Evolutionary conservation across 371 early-diverging fungal species (phyloP).

Genomic region (Syncephalis fuscata): DNA sequence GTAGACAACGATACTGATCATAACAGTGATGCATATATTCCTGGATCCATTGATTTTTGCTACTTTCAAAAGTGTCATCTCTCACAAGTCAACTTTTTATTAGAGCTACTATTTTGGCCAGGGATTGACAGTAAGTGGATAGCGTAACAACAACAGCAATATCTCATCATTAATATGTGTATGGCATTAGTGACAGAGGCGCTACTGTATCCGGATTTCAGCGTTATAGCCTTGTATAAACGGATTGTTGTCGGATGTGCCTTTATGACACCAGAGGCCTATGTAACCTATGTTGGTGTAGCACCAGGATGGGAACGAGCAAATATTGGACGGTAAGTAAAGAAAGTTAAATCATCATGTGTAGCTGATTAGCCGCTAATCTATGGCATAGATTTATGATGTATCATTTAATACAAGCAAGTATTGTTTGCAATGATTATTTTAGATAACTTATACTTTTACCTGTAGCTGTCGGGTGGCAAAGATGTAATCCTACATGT

Average conservation of each 20-base stretch:
- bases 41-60: conserved; percentile 62
- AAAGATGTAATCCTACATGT: conserved; percentile 83
- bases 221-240: conserved; percentile 70
- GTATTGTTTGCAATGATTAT: conserved; percentile 1
- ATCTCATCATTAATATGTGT: too few species aligned
- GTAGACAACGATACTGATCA: not conserved
- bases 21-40: conserved; percentile 3
- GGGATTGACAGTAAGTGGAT: conserved; percentile 58
- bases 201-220: conserved; percentile 70
- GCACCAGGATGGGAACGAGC: conserved; percentile 70
- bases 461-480: conserved; percentile 27
- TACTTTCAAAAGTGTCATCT: conserved; percentile 59
- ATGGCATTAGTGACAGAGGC: conserved; percentile 69
- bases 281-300: conserved; percentile 82
- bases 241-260: conserved; percentile 74
- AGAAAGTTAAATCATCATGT: not conserved
- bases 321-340: conserved; percentile 60
- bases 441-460: conserved; percentile 14
- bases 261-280: conserved; percentile 86
- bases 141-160: too few species aligned
- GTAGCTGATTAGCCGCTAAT: not conserved
- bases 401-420: conserved; percentile 61
- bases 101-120: conserved; percentile 80
- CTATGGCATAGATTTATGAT: conserved; percentile 47
- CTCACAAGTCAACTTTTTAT: conserved; percentile 52